Evolutionary conservation across 306 rosid genomes (phyloP), one percentile per base, ranked within the genome.

Genomic region (Begonia fuchsioides): DNA sequence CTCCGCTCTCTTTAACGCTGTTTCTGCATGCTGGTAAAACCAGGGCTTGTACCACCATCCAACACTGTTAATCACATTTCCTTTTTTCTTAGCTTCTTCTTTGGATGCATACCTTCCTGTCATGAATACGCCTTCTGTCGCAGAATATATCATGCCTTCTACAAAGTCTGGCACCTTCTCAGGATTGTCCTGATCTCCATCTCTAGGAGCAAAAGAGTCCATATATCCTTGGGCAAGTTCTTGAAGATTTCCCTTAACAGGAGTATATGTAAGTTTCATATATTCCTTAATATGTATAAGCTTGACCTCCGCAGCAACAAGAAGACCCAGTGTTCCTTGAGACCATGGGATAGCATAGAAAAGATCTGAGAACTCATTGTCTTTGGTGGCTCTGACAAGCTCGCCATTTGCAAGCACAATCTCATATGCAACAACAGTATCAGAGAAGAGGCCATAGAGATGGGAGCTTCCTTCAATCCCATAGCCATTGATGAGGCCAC

Each of bases 391-490:
- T 65, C 83, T 78, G 58, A 88, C 95, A 63, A 88, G 80, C n/a
- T 70, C 55, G 14, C 97, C 97, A 70, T 84, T 93, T 13, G 93
- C 95, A 50, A 88, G 69, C 65, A 88, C 59, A 54, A 88, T 64
- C 63, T 88, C 97, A 44, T 63, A 88, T 17, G 97, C 82, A 60
- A 88, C 97, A 45, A 88, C 95, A 10, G 95, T n/a, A n/a, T n/a
- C n/a, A n/a, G n/a, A n/a, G n/a, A n/a, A n/a, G n/a, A n/a, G n/a
- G n/a, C n/a, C n/a, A 71, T 66, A 88, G 57, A 74, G 54, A 75
- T 88, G 97, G 55, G 95, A 81, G 75, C 97, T 88, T 57, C 97
- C 97, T 76, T 88, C 97, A 26, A 88, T 84, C 38, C 97, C 97
- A 53, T 88, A 88, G 43, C 97, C 97, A 50, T 88, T 88, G 44